phyloP scores from a whole-genome alignment of 768 basidiomycete genomes.

The Auricularia auricula-judae region DNA sequence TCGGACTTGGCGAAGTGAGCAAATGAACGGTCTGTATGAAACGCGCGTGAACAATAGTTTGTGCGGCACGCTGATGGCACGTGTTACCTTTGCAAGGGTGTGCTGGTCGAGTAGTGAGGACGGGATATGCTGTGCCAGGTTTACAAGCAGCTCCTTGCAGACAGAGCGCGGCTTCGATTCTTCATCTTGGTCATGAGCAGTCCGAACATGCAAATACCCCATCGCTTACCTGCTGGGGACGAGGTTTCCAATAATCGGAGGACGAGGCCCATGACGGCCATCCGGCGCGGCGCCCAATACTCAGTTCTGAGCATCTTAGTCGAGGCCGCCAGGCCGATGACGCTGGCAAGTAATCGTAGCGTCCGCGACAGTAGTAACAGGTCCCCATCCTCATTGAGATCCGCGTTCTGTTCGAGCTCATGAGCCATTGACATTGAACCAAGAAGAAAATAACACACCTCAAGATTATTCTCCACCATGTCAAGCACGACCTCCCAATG shows the following conservation, averaged over 20 bases:
- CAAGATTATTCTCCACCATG: constrained; percentile 75
- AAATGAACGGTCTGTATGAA: constrained; percentile 64
- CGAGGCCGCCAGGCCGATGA: constrained; percentile 58
- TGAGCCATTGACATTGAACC: background rate
- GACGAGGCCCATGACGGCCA: constrained; percentile 43
- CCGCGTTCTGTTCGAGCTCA: constrained; percentile 35
- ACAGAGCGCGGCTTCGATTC: constrained; percentile 48
- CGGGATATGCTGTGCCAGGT: constrained; percentile 58
- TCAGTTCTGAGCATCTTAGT: constrained; percentile 63
- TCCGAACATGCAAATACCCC: background rate
- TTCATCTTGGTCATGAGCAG: background rate
- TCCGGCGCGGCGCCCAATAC: constrained; percentile 49
- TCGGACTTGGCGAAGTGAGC: constrained; percentile 46
- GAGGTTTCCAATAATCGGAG: constrained; percentile 45
- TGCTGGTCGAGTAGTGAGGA: constrained; percentile 47
- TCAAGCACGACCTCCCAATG: constrained; percentile 96
- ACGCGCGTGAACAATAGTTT: background rate
- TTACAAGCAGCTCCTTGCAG: constrained; percentile 58
- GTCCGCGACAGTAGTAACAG: constrained; percentile 61
- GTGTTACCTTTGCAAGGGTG: constrained; percentile 50
- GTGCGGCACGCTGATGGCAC: background rate
- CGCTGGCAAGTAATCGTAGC: constrained; percentile 48
- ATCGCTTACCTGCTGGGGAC: constrained; percentile 31
- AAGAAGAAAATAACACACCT: constrained; percentile 37
- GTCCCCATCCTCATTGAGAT: constrained; percentile 44